phyloP scores from a whole-genome alignment of 129 eudicot species.

The Apium graveolens region DNA sequence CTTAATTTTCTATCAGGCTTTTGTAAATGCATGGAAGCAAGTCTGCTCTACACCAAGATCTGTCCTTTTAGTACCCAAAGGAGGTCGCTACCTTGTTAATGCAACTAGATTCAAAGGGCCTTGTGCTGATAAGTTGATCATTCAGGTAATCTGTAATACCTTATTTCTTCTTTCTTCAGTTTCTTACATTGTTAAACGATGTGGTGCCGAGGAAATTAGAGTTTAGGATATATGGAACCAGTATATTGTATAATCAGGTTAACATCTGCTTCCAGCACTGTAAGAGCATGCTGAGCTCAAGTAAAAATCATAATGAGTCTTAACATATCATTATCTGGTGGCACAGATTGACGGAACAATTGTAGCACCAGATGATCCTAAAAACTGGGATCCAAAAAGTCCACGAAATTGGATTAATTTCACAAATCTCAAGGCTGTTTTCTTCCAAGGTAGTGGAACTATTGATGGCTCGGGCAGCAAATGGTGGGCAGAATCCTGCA shows the following conservation, averaged over 20 bases:
- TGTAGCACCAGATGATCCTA: conserved; percentile 83
- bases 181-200: neutral
- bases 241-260: neutral
- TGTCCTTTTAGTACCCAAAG: conserved; percentile 74
- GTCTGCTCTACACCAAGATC: conserved; percentile 72
- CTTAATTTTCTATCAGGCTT: conserved; percentile 46
- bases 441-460: conserved; percentile 78
- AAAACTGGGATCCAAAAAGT: conserved; percentile 66
- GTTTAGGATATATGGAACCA: neutral
- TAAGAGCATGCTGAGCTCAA: neutral
- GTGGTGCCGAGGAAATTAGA: neutral
- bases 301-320: neutral
- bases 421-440: conserved; percentile 44
- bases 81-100: conserved; percentile 75
- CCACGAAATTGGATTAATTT: conserved; percentile 79
- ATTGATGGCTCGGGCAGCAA: conserved; percentile 96
- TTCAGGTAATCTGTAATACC: conserved; percentile 50
- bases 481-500: conserved; percentile 99
- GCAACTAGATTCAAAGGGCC: conserved; percentile 91
- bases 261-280: neutral
- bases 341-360: conserved; percentile 83
- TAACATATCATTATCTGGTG: neutral
- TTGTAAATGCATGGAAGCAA: conserved; percentile 71
- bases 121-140: conserved; percentile 56
- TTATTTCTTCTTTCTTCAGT: neutral